Conservation (phyloP, 1,139 yeast genomes). For the Kodamaea ohmeri region DNA sequence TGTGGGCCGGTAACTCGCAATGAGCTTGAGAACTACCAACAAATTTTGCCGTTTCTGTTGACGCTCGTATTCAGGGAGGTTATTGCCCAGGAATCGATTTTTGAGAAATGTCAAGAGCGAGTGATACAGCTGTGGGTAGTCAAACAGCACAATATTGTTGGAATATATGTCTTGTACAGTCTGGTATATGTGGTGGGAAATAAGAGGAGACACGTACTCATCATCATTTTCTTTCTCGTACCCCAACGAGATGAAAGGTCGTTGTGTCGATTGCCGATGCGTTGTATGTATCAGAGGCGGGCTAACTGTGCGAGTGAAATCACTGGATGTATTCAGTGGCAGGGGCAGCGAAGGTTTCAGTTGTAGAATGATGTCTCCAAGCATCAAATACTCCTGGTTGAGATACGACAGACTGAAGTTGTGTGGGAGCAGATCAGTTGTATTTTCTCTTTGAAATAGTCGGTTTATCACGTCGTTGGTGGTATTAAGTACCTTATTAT, state of each 20-base stretch:
- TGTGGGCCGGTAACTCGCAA: constrained; percentile 70
- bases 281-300: constrained; percentile 7
- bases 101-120: constrained; percentile 56
- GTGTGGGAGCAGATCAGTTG: constrained; percentile 14
- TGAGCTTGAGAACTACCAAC: constrained; percentile 57
- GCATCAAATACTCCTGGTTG: constrained; percentile 57
- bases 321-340: constrained; percentile 34
- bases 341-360: constrained; percentile 55
- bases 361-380: constrained; percentile 52
- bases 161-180: constrained; percentile 65
- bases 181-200: constrained; percentile 58
- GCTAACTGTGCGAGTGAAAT: constrained; percentile 11
- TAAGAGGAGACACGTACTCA: constrained; percentile 53
- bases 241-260: constrained; percentile 47
- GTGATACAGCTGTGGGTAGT: constrained; percentile 67
- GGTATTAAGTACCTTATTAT: constrained; percentile 28
- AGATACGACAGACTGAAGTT: constrained; percentile 39
- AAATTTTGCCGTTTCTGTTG: constrained; percentile 43
- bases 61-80: constrained; percentile 29
- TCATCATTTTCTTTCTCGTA: constrained; percentile 14
- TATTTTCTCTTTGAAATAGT: constrained; percentile 15
- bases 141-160: constrained; percentile 53
- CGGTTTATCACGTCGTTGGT: constrained; percentile 40
- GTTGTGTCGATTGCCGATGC: constrained; percentile 3
- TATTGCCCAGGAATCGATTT: constrained; percentile 47